Evolutionary conservation across 305 asterid species (phyloP), one percentile per base, ranked within the genome.

Genomic region (Salvia sclarea): DNA sequence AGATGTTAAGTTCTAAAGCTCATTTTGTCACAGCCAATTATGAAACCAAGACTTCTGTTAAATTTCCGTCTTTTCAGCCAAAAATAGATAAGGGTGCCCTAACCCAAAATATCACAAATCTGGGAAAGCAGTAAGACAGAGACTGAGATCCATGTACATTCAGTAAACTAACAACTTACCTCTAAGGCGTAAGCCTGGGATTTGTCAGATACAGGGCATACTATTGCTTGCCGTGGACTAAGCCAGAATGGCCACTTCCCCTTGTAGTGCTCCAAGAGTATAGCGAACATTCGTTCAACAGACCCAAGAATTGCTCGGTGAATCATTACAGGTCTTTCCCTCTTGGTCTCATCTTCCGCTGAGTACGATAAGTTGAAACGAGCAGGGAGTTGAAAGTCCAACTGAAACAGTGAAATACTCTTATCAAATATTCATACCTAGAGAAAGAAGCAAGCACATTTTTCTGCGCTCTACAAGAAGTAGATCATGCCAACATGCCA

Each of bases 221-320:
- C 95, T 75, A 91, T 87, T 71, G 91, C 91, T 72, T 91, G 98
- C 61, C 95, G 92, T 0, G 98, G 98, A 71, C 96, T 91, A 56
- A 91, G 92, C 98, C 98, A 91, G 75, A 91, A 89, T 53, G 98
- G 98, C 96, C 98, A 91, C 75, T 91, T 91, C 38, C 96, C 98
- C 79, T 91, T 87, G 70, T 80, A 84, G 78, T 91, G 98, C 78
- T 91, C 96, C 82, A 91, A 76, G 31, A 91, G 90, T 75, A 91
- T 89, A 14, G 98, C 96, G 75, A 91, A 87, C 95, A 87, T 91
- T 52, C 98, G 81, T 75, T 91, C 98, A 70, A 91, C 89, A 22
- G 98, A 91, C 31, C 98, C 98, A 71, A 91, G 86, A 70, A 91
- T 80, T 10, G 98, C 97, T 75, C 97, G 85, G 71, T 95, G 98